A percentile compares a stretch with the other conserved stretches of the same genome.
Evolutionary conservation across 2,329 filamentous ascomycete genomes (phyloP).

Genomic region (Penicillium sp.): DNA sequence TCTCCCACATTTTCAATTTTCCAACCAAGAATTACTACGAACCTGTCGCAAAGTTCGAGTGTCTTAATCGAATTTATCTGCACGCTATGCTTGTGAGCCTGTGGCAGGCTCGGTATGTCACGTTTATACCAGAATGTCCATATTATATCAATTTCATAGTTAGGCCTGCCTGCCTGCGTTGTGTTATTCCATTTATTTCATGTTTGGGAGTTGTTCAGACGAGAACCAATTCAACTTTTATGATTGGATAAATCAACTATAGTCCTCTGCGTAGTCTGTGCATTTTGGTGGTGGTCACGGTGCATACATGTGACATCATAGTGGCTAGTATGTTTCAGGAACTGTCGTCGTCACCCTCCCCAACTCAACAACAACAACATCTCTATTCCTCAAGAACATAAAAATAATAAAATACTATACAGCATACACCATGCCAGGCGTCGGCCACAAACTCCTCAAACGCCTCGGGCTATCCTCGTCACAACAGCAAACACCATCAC

Average conservation of each 20-base stretch:
- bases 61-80: not conserved
- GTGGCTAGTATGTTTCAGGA: not conserved
- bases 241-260: not conserved
- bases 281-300: not conserved
- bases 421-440: not conserved
- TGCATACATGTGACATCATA: not conserved
- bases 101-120: not conserved
- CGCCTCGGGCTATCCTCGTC: slow-evolving; percentile 18
- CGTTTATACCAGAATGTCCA: slow-evolving; percentile 3
- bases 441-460: slow-evolving; percentile 32
- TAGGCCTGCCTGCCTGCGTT: not conserved
- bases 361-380: not conserved
- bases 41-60: not conserved
- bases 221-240: too few species aligned
- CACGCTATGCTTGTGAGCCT: not conserved
- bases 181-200: not conserved
- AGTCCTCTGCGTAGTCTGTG: not conserved
- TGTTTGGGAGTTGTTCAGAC: not conserved
- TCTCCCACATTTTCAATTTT: too few species aligned
- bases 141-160: not conserved
- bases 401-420: not conserved
- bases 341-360: not conserved
- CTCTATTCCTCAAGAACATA: not conserved
- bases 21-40: too few species aligned
- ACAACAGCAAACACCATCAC: not conserved